phyloP scores from a whole-genome alignment of 2,329 filamentous ascomycete species.

The Penicillium sp. region DNA sequence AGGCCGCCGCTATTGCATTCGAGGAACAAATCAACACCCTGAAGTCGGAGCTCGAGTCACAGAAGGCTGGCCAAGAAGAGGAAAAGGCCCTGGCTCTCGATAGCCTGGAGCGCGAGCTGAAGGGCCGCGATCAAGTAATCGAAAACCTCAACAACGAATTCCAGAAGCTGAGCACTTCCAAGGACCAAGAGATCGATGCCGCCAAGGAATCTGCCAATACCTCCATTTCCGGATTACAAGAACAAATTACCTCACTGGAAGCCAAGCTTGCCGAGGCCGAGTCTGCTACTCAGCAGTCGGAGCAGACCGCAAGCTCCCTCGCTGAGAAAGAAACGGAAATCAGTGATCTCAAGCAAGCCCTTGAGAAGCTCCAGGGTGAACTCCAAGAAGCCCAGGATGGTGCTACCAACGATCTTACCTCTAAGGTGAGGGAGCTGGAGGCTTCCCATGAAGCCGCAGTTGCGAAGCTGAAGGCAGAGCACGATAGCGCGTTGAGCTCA shows the following conservation, averaged over 20 bases:
- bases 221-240: slow-evolving; percentile 29
- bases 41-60: slow-evolving; percentile 31
- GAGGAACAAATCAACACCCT: slow-evolving; percentile 29
- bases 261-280: slow-evolving; percentile 33
- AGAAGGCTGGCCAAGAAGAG: slow-evolving; percentile 28
- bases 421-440: slow-evolving; percentile 29
- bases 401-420: slow-evolving; percentile 18
- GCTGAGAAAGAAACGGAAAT: slow-evolving; percentile 38
- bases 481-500: slow-evolving; percentile 25
- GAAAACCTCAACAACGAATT: slow-evolving; percentile 40
- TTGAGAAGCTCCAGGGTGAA: slow-evolving; percentile 33
- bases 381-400: slow-evolving; percentile 28
- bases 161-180: slow-evolving; percentile 32
- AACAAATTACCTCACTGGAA: slow-evolving; percentile 36
- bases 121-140: slow-evolving; percentile 36
- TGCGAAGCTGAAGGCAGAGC: slow-evolving; percentile 29
- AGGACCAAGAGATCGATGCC: slow-evolving; percentile 34
- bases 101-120: slow-evolving; percentile 31
- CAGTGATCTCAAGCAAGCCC: slow-evolving; percentile 29
- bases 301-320: slow-evolving; percentile 26
- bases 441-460: slow-evolving; percentile 28
- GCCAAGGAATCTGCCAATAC: slow-evolving; percentile 33
- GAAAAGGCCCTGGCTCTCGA: slow-evolving; percentile 33
- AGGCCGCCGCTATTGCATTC: slow-evolving; percentile 27
- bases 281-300: slow-evolving; percentile 24